Conservation (phyloP, 208 protist species). For the Acanthamoeba royreba region DNA sequence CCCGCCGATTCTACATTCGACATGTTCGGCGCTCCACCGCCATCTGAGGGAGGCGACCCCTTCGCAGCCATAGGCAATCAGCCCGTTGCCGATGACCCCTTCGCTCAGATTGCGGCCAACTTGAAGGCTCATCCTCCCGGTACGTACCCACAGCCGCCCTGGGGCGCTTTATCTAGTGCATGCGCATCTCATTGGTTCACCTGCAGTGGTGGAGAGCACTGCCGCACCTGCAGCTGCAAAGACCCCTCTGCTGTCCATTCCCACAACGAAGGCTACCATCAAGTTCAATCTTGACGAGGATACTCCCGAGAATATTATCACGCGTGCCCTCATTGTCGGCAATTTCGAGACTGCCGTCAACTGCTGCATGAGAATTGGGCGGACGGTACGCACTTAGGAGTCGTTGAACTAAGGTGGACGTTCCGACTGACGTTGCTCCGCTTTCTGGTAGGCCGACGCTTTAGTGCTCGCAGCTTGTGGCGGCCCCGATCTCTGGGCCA, state of each 20-base stretch:
- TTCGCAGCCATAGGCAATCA: not conserved
- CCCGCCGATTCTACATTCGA: not conserved
- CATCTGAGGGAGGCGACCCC: not conserved
- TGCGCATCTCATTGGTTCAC: too few relatives aligned
- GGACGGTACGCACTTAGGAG: slow-evolving; percentile 64
- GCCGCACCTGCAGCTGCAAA: not conserved
- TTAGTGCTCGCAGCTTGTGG: slow-evolving; percentile 71
- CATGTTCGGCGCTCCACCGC: not conserved
- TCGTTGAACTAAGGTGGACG: not conserved
- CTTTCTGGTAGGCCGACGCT: slow-evolving; percentile 68
- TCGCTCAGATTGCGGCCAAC: slow-evolving; percentile 27
- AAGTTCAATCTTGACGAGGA: not conserved
- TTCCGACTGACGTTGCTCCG: too few relatives aligned
- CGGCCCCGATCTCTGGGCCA: slow-evolving; percentile 66
- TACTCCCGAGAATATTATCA: slow-evolving; percentile 32
- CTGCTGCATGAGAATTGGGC: slow-evolving; percentile 62
- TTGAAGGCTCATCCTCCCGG: not conserved
- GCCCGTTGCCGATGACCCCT: not conserved
- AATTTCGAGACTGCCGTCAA: slow-evolving; percentile 74
- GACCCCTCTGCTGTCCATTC: not conserved
- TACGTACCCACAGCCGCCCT: not conserved
- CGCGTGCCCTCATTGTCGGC: slow-evolving; percentile 67
- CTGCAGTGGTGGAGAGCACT: not conserved
- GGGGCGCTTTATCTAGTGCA: not conserved
- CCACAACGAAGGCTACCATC: not conserved